Evolutionary conservation across 83 land plant genomes (phyloP).

Genomic region (Picea engelmannii): DNA sequence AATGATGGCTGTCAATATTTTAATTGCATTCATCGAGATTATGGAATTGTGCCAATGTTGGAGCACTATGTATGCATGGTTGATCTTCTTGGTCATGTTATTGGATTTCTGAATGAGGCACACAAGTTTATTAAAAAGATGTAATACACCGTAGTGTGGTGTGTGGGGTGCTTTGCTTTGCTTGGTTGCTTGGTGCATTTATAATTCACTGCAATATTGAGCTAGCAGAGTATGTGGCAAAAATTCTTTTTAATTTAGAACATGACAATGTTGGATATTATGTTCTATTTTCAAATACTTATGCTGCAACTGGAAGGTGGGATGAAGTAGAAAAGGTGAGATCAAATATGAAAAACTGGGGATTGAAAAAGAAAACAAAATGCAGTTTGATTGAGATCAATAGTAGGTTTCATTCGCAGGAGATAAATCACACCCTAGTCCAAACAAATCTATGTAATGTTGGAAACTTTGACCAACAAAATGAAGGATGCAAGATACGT

Average conservation of each 20-base stretch:
- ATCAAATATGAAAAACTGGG: slow-evolving; percentile 30
- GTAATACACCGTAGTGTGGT: slow-evolving; percentile 23
- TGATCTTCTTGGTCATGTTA: too few relatives aligned
- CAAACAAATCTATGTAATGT: background rate
- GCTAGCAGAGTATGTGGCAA: too few relatives aligned
- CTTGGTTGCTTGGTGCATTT: background rate
- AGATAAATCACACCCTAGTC: background rate
- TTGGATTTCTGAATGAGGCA: too few relatives aligned
- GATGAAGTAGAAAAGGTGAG: slow-evolving; percentile 27
- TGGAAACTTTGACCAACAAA: too few relatives aligned
- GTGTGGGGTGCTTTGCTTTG: slow-evolving; percentile 30
- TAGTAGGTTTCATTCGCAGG: background rate
- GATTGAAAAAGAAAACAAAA: slow-evolving; percentile 38
- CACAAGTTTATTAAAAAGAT: slow-evolving; percentile 24
- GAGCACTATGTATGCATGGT: slow-evolving; percentile 30
- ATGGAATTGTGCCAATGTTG: slow-evolving; percentile 9
- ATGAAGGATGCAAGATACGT: too few relatives aligned
- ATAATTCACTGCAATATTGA: background rate
- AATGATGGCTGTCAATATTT: too few relatives aligned
- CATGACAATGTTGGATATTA: too few relatives aligned
- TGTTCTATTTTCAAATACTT: slow-evolving; percentile 37
- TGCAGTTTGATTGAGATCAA: slow-evolving; percentile 37
- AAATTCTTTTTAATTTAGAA: too few relatives aligned
- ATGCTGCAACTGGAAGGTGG: slow-evolving; percentile 33
- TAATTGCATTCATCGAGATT: too few relatives aligned